phyloP scores from a whole-genome alignment of 2,329 filamentous ascomycete species.

The Sporothrix protearum region DNA sequence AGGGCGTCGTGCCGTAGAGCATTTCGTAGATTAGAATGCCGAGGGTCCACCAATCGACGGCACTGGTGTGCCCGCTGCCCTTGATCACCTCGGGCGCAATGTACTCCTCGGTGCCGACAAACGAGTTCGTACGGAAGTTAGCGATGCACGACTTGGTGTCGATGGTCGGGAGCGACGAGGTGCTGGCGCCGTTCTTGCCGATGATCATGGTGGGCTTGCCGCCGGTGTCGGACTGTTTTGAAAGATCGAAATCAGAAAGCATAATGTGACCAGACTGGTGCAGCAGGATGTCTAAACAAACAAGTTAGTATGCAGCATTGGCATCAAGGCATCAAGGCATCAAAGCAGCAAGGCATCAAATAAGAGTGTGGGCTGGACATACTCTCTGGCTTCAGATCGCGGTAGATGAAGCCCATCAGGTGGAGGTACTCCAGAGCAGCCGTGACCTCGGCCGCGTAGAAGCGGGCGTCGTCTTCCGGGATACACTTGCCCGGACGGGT shows the following conservation, averaged over 20 bases:
- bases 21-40: conserved; percentile 98
- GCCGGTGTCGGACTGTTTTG: conserved; percentile 93
- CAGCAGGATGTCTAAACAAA: conserved; percentile 74
- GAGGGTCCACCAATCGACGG: conserved; percentile 98
- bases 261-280: conserved; percentile 99
- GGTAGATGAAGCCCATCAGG: conserved; percentile 98
- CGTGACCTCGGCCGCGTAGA: conserved; percentile 96
- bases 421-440: conserved; percentile 95
- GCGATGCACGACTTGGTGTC: conserved; percentile 98
- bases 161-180: conserved; percentile 87
- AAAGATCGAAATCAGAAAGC: conserved; percentile 97
- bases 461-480: conserved; percentile 90
- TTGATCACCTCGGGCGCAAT: conserved; percentile 99
- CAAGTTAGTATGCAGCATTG: neutral
- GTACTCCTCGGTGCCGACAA: conserved; percentile 97
- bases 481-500: conserved; percentile 97
- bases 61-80: conserved; percentile 95
- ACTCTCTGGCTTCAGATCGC: conserved; percentile 98
- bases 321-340: too few species aligned
- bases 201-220: conserved; percentile 98
- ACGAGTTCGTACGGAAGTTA: conserved; percentile 97
- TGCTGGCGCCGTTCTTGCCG: conserved; percentile 80
- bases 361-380: conserved; percentile 37
- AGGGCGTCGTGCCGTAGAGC: conserved; percentile 96
- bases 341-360: too few species aligned